Evolutionary conservation across 768 basidiomycete genomes (phyloP).

Genomic region (Boletales sp.): DNA sequence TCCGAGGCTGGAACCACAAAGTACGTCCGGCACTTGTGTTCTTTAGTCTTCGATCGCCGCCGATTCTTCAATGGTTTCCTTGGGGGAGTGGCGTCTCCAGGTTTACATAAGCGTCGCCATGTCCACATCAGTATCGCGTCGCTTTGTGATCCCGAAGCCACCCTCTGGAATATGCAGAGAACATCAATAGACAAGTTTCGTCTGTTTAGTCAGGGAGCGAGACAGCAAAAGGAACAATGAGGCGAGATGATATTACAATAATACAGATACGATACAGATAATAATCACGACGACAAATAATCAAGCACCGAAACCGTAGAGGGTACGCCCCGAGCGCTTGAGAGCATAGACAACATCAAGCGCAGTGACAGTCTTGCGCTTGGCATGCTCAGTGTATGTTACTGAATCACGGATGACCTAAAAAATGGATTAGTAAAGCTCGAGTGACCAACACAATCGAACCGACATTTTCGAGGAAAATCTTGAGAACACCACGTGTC

Average conservation of each 20-base stretch:
- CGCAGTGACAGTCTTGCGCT: slow-evolving; percentile 92
- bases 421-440: slow-evolving; percentile 31
- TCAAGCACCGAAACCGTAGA: slow-evolving; percentile 64
- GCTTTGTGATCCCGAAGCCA: too few relatives aligned
- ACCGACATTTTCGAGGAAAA: slow-evolving; percentile 90
- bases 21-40: too few relatives aligned
- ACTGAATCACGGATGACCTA: slow-evolving; percentile 94
- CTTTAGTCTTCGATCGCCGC: too few relatives aligned
- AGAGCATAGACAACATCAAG: slow-evolving; percentile 91
- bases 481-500: slow-evolving; percentile 87
- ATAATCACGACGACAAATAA: neutral
- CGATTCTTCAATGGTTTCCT: too few relatives aligned
- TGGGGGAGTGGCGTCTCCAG: too few relatives aligned
- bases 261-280: slow-evolving; percentile 26
- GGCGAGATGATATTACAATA: slow-evolving; percentile 19
- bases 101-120: too few relatives aligned
- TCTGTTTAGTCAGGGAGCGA: neutral
- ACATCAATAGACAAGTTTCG: too few relatives aligned
- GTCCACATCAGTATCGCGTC: too few relatives aligned
- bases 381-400: slow-evolving; percentile 98
- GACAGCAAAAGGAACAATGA: neutral
- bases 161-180: too few relatives aligned
- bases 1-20: too few relatives aligned
- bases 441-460: slow-evolving; percentile 27
- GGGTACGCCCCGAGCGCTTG: slow-evolving; percentile 81